phyloP scores from a whole-genome alignment of 1,284 basidiomycete genomes.

The Moesziomyces sp. region DNA sequence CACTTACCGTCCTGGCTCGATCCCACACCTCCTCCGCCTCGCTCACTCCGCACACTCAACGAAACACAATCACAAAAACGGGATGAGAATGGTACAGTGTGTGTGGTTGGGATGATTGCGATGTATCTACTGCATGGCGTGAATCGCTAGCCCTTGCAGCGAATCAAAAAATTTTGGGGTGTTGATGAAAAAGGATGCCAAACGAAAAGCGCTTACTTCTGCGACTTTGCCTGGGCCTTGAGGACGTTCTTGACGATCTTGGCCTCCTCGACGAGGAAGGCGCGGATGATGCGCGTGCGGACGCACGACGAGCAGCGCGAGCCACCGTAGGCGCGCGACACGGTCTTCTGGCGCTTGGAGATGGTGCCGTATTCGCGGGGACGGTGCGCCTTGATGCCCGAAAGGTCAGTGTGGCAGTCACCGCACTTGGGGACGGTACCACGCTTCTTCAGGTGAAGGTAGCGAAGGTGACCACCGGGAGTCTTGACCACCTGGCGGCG shows the following conservation, averaged over 20 bases:
- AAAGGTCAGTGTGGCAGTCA: slow-evolving; percentile 64
- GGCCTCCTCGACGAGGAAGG: slow-evolving; percentile 98
- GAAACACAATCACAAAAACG: no score
- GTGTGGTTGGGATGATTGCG: no score
- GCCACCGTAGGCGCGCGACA: slow-evolving; percentile 66
- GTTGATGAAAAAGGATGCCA: no score
- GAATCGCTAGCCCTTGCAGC: no score
- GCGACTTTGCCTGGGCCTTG: slow-evolving; percentile 77
- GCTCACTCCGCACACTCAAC: no score
- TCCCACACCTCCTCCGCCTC: no score
- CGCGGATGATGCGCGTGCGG: slow-evolving; percentile 80
- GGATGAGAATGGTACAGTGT: no score
- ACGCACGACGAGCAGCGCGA: slow-evolving; percentile 65
- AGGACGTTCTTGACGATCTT: slow-evolving; percentile 99
- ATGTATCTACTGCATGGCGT: no score
- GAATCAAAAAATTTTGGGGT: no score
- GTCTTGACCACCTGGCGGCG: slow-evolving; percentile 96
- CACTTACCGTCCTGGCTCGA: no score
- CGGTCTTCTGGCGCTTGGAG: slow-evolving; percentile 65
- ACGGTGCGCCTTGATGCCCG: slow-evolving; percentile 65
- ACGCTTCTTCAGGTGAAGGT: slow-evolving; percentile 89
- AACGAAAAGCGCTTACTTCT: slow-evolving; percentile 13
- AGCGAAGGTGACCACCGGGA: slow-evolving; percentile 89
- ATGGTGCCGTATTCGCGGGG: slow-evolving; percentile 64
- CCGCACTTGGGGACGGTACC: slow-evolving; percentile 88